phyloP scores from a whole-genome alignment of 2,329 filamentous ascomycete genomes.

The Beauveria bassiana region DNA sequence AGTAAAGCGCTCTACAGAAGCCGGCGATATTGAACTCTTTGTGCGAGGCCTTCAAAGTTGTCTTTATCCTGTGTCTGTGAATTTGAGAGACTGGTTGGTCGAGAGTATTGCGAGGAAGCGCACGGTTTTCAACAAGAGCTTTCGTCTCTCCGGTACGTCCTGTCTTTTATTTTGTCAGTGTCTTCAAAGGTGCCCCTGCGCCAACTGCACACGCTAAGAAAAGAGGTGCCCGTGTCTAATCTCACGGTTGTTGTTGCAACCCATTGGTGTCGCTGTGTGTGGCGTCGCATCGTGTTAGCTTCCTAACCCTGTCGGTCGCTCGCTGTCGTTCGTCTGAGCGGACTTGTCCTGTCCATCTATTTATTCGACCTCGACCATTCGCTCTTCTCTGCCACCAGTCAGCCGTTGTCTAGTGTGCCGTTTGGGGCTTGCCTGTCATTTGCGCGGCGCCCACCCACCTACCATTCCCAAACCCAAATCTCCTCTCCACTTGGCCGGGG shows the following conservation, averaged over 20 bases:
- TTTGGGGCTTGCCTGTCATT: neutral
- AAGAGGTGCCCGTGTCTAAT: slow-evolving; percentile 2
- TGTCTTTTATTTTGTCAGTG: neutral
- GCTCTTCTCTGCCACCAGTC: neutral
- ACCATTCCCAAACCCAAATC: neutral
- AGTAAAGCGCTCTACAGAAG: neutral
- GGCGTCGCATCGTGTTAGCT: neutral
- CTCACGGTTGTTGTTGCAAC: neutral
- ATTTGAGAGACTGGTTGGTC: too few relatives aligned
- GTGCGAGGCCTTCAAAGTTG: neutral
- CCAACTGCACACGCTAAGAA: neutral
- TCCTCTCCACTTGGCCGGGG: neutral
- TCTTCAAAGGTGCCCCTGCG: neutral
- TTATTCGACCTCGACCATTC: neutral
- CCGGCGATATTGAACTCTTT: too few relatives aligned
- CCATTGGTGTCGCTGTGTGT: neutral
- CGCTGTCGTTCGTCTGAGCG: neutral
- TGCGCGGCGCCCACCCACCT: slow-evolving; percentile 1
- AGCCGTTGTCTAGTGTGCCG: neutral
- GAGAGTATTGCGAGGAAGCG: too few relatives aligned
- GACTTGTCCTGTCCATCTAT: neutral
- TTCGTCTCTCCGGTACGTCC: neutral
- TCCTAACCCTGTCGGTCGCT: neutral
- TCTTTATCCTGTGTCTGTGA: neutral
- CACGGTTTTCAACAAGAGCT: too few relatives aligned